phyloP scores from a whole-genome alignment of 139 green algal genomes.

The Coelastrella sp. region DNA sequence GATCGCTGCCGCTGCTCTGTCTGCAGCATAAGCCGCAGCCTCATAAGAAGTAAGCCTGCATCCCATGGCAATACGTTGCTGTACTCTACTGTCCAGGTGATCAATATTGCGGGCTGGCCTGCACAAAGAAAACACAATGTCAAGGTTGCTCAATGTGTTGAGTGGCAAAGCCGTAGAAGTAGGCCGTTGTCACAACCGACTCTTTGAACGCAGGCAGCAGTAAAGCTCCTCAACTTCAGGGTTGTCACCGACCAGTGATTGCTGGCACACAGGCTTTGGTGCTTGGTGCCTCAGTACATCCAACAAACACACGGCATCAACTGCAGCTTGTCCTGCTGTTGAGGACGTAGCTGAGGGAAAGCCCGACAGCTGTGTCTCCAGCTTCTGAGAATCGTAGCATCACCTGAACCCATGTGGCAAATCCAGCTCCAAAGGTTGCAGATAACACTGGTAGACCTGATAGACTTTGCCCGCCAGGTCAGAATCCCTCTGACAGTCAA shows the following conservation, averaged over 20 bases:
- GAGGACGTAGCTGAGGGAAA: too few species aligned
- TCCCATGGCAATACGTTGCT: not conserved
- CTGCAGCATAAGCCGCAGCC: not conserved
- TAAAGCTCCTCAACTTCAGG: too few species aligned
- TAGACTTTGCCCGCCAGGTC: not conserved
- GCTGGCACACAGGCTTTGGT: too few species aligned
- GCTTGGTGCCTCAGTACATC: too few species aligned
- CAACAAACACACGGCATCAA: too few species aligned
- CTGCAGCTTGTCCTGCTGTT: too few species aligned
- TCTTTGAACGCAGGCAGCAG: too few species aligned
- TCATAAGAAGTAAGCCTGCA: not conserved
- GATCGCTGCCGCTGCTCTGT: not conserved
- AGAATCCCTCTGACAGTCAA: slow-evolving; percentile 22
- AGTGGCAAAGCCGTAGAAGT: not conserved
- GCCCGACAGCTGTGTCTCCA: too few species aligned
- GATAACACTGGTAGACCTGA: slow-evolving; percentile 43
- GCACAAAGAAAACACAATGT: not conserved
- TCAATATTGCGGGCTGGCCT: slow-evolving; percentile 19
- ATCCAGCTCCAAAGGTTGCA: slow-evolving; percentile 37
- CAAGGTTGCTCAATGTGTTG: not conserved
- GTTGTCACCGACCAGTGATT: too few species aligned
- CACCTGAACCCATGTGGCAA: slow-evolving; percentile 12
- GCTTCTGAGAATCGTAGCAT: too few species aligned
- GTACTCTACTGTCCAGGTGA: not conserved
- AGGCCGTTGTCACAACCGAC: too few species aligned